These are phyloP conservation scores for Auricularia cornea DNA, from an alignment of 768 basidiomycete genomes.

Conservation along the genomic window DNA sequence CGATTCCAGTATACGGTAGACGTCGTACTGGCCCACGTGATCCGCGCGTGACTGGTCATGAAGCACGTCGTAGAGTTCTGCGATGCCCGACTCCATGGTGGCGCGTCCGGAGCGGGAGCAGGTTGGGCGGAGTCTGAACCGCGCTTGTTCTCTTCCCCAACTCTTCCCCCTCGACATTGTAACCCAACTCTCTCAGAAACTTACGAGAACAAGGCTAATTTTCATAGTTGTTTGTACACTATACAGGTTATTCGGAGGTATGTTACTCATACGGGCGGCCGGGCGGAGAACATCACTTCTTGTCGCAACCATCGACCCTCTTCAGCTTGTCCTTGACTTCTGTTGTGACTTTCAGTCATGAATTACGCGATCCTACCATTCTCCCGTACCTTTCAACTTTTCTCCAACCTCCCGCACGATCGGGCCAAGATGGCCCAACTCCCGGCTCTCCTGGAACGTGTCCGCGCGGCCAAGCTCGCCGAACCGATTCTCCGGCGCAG, in stretches of 20 bases:
- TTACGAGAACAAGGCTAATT: too few relatives aligned
- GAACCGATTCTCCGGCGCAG: background rate
- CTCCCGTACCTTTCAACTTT: background rate
- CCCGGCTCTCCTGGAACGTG: background rate
- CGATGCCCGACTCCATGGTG: constrained; percentile 3
- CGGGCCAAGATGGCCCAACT: background rate
- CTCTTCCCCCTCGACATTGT: too few relatives aligned
- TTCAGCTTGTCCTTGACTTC: too few relatives aligned
- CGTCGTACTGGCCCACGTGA: constrained; percentile 9
- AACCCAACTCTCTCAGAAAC: too few relatives aligned
- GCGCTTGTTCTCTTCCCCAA: background rate
- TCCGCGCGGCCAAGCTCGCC: background rate
- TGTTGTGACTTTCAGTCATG: too few relatives aligned
- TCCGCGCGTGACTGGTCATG: constrained; percentile 1
- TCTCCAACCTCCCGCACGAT: background rate
- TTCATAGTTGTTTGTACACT: too few relatives aligned
- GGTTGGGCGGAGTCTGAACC: background rate
- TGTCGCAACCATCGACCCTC: too few relatives aligned
- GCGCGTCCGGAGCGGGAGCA: background rate
- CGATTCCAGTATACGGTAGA: constrained; percentile 18
- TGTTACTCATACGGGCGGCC: too few relatives aligned
- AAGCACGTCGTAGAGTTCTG: background rate
- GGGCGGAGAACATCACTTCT: too few relatives aligned
- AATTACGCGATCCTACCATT: too few relatives aligned
- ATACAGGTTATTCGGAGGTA: too few relatives aligned